Conservation (phyloP, 2,329 filamentous ascomycete species). For the Sporothrix mexicana region DNA sequence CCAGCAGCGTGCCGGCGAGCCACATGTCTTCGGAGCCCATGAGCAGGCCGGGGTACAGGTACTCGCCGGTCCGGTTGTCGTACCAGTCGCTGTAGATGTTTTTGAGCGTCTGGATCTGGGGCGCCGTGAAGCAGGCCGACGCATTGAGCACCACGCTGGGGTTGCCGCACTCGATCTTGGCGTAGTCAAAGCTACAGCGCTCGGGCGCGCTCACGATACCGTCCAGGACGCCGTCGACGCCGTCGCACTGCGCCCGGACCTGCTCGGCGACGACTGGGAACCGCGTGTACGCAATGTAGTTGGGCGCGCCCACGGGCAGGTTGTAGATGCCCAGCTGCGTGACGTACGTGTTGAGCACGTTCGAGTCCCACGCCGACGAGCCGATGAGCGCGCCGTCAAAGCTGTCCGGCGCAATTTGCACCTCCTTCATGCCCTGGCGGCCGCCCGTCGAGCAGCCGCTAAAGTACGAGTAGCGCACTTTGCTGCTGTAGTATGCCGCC, state of each 20-base stretch:
- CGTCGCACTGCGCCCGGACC: conserved; percentile 58
- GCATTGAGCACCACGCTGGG: conserved; percentile 38
- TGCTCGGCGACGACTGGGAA: conserved; percentile 54
- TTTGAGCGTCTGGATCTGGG: conserved; percentile 46
- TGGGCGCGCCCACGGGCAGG: conserved; percentile 51
- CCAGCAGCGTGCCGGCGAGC: conserved; percentile 42
- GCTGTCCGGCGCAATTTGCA: conserved; percentile 58
- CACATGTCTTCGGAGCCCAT: conserved; percentile 53
- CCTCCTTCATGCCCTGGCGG: conserved; percentile 60
- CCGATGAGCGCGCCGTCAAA: conserved; percentile 64
- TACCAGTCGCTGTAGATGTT: conserved; percentile 43
- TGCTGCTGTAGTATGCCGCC: conserved; percentile 54
- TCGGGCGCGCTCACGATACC: conserved; percentile 56
- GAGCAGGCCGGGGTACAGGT: conserved; percentile 52
- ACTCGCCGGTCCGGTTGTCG: conserved; percentile 43
- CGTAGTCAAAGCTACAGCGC: conserved; percentile 53
- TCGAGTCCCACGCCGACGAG: conserved; percentile 57
- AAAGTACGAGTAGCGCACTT: conserved; percentile 57
- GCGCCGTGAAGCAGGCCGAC: conserved; percentile 48
- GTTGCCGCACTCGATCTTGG: conserved; percentile 47
- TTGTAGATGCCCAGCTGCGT: conserved; percentile 55
- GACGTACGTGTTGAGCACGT: conserved; percentile 52
- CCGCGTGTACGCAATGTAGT: conserved; percentile 51
- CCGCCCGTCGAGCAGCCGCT: conserved; percentile 65
- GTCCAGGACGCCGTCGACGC: conserved; percentile 55